Base-by-base conservation (phyloP, 106 monocot species). In the Gastrodia elata region DNA sequence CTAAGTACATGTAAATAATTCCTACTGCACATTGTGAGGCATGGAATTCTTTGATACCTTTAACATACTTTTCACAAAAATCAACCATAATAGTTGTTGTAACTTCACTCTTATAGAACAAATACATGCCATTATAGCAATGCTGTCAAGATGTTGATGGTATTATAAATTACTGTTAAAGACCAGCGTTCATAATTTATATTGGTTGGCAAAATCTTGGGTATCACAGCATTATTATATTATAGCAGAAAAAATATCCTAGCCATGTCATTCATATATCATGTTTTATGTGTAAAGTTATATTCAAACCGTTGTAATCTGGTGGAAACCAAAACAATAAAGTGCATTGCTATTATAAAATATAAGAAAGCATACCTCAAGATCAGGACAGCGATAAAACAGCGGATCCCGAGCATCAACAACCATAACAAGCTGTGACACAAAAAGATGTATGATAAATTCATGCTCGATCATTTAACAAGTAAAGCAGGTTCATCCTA, bases 331-430 rank as follows among this genome's bases (percentile, higher is more conserved):
- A 67, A 8, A 67, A 67, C 6, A 16, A 67, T 67, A 37, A 67
- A 35, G 6, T 37, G 36, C 6, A 67, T 18, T 11, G 35, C 33
- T 3, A 16, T 0, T 2, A 65, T 15, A 25, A 61, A 61, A 15
- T 11, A 61, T 61, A 67, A 64, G 3, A 33, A 64, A 67, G 6
- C 6, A 74, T 83, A 95, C 95, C 92, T 96, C 95, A 72, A 96
- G 92, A 81, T 96, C 95, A 70, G 95, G 95, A 71, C 95, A 92
- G 13, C 90, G 82, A 68, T 92, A 96, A 74, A 96, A 96, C 40
- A 96, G 82, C 42, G 92, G 95, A 96, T 96, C 89, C 39, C 95
- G 85, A 43, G 87, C 89, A 87, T 96, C 95, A 79, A 96, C 95
- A 82, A 96, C 95, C 89, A 92, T 96, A n/a, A 96, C 95, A 67